A percentile compares a stretch with the other conserved stretches of the same genome.
Evolutionary conservation across 2,329 filamentous ascomycete species (phyloP).

Genomic region (Alternaria brassicae): DNA sequence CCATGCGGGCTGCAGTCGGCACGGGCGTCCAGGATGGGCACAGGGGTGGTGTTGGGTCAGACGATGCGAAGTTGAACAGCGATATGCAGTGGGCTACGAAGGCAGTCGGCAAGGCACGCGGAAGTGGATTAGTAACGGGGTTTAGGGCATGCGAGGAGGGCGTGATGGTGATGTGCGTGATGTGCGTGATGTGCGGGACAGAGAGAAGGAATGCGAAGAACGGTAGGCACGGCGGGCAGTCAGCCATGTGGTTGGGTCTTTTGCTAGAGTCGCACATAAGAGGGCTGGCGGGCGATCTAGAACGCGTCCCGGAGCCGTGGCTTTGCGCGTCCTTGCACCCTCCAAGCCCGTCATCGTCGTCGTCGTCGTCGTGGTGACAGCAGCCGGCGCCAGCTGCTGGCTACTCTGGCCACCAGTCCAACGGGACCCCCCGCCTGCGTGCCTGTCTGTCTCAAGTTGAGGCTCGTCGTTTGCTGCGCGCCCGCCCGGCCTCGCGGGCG

Average conservation of each 20-base stretch:
- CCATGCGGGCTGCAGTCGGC: conserved; percentile 30
- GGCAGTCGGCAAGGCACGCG: conserved; percentile 29
- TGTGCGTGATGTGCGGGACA: conserved; percentile 31
- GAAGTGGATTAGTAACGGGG: conserved; percentile 29
- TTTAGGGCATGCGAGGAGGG: conserved; percentile 31
- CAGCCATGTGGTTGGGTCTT: conserved; percentile 40
- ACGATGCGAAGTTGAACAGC: conserved; percentile 12
- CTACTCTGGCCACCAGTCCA: too few relatives aligned
- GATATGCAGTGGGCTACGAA: conserved; percentile 11
- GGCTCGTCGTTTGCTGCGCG: neutral
- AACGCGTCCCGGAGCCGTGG: conserved; percentile 38
- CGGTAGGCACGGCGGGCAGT: conserved; percentile 22
- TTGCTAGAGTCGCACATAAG: conserved; percentile 35
- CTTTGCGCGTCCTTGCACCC: conserved; percentile 30
- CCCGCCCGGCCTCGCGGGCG: neutral
- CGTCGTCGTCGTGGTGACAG: neutral
- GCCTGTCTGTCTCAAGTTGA: neutral
- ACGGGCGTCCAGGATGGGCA: conserved; percentile 23
- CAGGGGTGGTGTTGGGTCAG: conserved; percentile 20
- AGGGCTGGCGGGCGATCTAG: conserved; percentile 42
- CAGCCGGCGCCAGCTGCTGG: neutral
- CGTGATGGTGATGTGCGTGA: conserved; percentile 32
- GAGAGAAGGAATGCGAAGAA: conserved; percentile 36
- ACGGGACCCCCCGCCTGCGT: too few relatives aligned
- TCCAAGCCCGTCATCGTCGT: conserved; percentile 4